These are phyloP conservation scores for Moesziomyces globuligerus DNA, from an alignment of 1,284 basidiomycete genomes.

Conservation along the genomic window DNA sequence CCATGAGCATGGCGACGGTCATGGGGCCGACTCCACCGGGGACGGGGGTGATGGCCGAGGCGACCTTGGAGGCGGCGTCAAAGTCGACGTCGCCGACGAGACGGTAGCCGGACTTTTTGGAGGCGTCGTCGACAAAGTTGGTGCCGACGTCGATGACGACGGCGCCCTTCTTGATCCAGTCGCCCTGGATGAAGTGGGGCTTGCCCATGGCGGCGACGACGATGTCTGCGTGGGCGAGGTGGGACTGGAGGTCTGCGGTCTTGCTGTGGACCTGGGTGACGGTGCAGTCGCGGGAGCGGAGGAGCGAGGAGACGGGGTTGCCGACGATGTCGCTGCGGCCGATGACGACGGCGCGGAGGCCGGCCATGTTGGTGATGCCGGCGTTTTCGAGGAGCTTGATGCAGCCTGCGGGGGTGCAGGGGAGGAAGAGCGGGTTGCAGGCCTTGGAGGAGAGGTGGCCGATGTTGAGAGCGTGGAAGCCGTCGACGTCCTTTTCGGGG, in stretches of 20 bases:
- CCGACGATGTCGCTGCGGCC: conserved; percentile 98
- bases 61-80: conserved; percentile 78
- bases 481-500: conserved; percentile 96
- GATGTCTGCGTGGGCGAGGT: conserved; percentile 89
- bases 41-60: conserved; percentile 93
- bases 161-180: conserved; percentile 94
- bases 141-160: conserved; percentile 80
- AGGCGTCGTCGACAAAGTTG: conserved; percentile 84
- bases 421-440: conserved; percentile 87
- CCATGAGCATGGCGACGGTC: conserved; percentile 99
- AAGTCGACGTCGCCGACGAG: conserved; percentile 97
- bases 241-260: conserved; percentile 77
- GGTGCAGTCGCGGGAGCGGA: conserved; percentile 90
- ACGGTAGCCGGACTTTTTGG: conserved; percentile 94
- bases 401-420: conserved; percentile 95
- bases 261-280: conserved; percentile 97
- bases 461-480: conserved; percentile 99
- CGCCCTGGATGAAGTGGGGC: conserved; percentile 87
- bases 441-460: conserved; percentile 92
- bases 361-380: conserved; percentile 72
- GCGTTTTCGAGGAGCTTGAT: conserved; percentile 89
- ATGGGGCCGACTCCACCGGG: conserved; percentile 95
- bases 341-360: conserved; percentile 85
- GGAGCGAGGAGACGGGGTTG: conserved; percentile 89
- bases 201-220: conserved; percentile 93